phyloP scores from a whole-genome alignment of 2,329 filamentous ascomycete species.

The Paraconiothyrium sp. region DNA sequence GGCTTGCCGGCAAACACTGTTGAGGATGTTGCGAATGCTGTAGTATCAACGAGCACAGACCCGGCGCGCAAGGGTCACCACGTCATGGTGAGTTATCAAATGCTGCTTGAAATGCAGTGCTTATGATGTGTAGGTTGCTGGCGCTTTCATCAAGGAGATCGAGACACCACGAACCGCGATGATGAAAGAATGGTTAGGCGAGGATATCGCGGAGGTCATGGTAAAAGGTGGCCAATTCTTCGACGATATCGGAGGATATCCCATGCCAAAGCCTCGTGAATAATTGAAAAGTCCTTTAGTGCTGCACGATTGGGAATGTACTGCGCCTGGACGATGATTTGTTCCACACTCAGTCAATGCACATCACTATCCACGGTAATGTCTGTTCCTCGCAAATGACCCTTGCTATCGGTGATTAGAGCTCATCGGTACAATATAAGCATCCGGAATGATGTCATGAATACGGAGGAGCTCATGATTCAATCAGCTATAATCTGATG shows the following conservation, averaged over 20 bases:
- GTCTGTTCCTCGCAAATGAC: neutral
- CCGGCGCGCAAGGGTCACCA: constrained; percentile 37
- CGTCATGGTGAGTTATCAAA: constrained; percentile 33
- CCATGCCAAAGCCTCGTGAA: constrained; percentile 38
- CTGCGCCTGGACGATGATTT: neutral
- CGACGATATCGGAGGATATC: constrained; percentile 47
- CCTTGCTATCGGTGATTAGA: neutral
- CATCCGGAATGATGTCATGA: too few species aligned
- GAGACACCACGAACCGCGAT: constrained; percentile 37
- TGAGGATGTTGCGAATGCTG: constrained; percentile 54
- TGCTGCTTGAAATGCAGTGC: constrained; percentile 7
- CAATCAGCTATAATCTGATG: too few species aligned
- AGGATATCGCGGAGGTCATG: constrained; percentile 46
- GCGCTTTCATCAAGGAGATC: constrained; percentile 40
- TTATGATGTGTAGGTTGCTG: constrained; percentile 35
- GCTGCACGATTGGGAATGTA: neutral
- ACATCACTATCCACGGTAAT: neutral
- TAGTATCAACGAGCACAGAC: constrained; percentile 52
- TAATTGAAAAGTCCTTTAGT: neutral
- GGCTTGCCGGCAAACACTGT: constrained; percentile 55
- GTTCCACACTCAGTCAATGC: neutral
- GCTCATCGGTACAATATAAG: neutral
- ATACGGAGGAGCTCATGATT: too few species aligned
- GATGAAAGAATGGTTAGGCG: constrained; percentile 44
- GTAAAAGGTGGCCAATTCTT: constrained; percentile 46